A percentile compares a stretch with the other conserved stretches of the same genome.
Evolutionary conservation across 208 protist species (phyloP).

Genomic region (Naegleria gruberi): DNA sequence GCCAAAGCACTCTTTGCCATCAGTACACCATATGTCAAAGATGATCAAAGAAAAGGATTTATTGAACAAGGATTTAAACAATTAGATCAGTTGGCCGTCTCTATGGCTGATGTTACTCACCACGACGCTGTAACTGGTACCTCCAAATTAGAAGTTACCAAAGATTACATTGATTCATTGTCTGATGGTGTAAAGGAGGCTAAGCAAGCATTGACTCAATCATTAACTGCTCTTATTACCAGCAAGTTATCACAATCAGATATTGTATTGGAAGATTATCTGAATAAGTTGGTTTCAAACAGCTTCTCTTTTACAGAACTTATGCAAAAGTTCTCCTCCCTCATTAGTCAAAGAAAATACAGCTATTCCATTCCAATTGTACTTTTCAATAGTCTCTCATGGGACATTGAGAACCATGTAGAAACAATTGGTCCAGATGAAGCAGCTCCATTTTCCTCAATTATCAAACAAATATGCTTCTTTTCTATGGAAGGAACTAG

Average conservation of each 20-base stretch:
- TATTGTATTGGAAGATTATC: background rate
- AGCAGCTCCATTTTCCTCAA: background rate
- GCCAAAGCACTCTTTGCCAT: background rate
- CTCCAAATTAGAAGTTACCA: constrained; percentile 35
- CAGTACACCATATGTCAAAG: background rate
- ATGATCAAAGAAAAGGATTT: background rate
- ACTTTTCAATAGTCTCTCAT: background rate
- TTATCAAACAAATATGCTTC: background rate
- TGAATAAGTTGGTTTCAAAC: background rate
- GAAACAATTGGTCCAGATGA: background rate
- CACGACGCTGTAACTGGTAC: constrained; percentile 50
- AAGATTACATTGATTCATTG: constrained; percentile 22
- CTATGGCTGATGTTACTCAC: constrained; percentile 24
- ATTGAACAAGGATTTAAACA: background rate
- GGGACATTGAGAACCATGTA: background rate
- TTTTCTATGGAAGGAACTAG: background rate
- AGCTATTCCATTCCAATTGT: background rate
- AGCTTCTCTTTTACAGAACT: background rate
- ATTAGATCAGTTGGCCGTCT: background rate
- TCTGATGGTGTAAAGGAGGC: background rate
- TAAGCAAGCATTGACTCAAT: background rate
- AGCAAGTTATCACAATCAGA: background rate
- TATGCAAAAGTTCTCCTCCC: background rate
- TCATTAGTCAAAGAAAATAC: background rate
- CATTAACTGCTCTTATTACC: background rate